A percentile compares a stretch with the other conserved stretches of the same genome.
phyloP scores from a whole-genome alignment of 768 basidiomycete genomes.

The Boletus tylopilopsis region DNA sequence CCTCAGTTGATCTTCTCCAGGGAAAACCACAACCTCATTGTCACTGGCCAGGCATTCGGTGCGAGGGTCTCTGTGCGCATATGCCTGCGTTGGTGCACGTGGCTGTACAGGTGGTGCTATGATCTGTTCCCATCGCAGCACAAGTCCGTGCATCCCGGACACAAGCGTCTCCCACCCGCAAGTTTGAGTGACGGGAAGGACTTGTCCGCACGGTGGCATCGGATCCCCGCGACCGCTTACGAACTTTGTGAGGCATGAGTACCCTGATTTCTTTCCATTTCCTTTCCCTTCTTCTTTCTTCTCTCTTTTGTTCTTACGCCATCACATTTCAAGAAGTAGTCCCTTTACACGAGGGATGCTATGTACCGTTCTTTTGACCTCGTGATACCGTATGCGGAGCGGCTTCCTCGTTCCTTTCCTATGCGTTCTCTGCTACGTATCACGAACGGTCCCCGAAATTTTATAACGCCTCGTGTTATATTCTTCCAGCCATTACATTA shows the following conservation, averaged over 20 bases:
- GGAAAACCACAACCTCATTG: constrained; percentile 22
- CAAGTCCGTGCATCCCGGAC: not conserved
- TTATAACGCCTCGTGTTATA: not conserved
- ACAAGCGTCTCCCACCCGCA: not conserved
- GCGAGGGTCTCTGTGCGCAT: constrained; percentile 20
- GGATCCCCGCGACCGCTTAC: not conserved
- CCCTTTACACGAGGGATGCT: not conserved
- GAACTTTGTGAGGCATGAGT: not conserved
- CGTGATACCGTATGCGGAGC: constrained; percentile 9
- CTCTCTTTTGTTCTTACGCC: not conserved
- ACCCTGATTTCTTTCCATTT: not conserved
- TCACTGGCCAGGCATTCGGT: constrained; percentile 25
- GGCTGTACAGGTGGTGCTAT: constrained; percentile 15
- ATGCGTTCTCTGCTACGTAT: constrained; percentile 7
- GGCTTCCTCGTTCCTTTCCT: not conserved
- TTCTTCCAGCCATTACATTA: constrained; percentile 13
- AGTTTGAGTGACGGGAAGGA: constrained; percentile 3
- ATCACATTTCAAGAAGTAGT: not conserved
- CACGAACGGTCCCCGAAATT: not conserved
- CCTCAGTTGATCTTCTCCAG: constrained; percentile 21
- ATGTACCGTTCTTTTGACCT: constrained; percentile 3
- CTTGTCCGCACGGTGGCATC: constrained; percentile 1
- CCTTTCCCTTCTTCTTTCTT: not conserved
- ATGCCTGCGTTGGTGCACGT: constrained; percentile 23
- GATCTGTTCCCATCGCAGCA: constrained; percentile 4